Evolutionary conservation across 1,139 yeast species (phyloP).

Genomic region (Casaregolazyma lundiana): DNA sequence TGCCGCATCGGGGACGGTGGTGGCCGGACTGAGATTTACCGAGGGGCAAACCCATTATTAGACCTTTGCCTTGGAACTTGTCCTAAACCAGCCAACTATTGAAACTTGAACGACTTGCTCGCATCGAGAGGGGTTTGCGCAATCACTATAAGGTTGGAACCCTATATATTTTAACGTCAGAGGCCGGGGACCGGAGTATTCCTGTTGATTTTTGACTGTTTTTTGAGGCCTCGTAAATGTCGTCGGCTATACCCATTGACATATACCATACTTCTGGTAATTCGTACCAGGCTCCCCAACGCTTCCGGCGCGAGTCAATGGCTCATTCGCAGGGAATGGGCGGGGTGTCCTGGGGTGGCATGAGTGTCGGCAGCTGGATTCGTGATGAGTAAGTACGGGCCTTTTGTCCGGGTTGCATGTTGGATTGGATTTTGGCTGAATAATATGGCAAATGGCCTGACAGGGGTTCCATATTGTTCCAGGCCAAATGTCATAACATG

Average conservation of each 20-base stretch:
- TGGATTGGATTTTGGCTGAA: background rate
- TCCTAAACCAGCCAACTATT: background rate
- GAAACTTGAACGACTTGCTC: no score
- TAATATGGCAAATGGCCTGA: background rate
- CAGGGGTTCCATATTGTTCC: background rate
- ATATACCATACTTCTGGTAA: constrained; percentile 29
- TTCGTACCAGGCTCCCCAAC: constrained; percentile 30
- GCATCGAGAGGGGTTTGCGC: no score
- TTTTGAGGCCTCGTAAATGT: constrained; percentile 18
- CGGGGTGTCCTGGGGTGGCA: constrained; percentile 97
- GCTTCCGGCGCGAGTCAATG: constrained; percentile 72
- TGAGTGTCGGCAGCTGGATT: constrained; percentile 92
- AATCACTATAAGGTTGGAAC: background rate
- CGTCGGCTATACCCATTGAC: constrained; percentile 40
- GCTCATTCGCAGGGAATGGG: constrained; percentile 98
- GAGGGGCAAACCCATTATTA: background rate
- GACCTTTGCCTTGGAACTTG: background rate
- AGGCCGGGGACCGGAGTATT: background rate
- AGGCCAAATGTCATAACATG: background rate
- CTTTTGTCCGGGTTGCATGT: background rate
- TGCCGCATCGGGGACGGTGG: background rate
- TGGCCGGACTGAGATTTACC: constrained; percentile 1
- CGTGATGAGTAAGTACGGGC: constrained; percentile 71
- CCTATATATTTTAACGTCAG: no score
- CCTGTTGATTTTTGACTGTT: background rate